These are phyloP conservation scores for Coix lacrymajobi DNA, from an alignment of 176 grass and related monocot species.

Conservation along the genomic window DNA sequence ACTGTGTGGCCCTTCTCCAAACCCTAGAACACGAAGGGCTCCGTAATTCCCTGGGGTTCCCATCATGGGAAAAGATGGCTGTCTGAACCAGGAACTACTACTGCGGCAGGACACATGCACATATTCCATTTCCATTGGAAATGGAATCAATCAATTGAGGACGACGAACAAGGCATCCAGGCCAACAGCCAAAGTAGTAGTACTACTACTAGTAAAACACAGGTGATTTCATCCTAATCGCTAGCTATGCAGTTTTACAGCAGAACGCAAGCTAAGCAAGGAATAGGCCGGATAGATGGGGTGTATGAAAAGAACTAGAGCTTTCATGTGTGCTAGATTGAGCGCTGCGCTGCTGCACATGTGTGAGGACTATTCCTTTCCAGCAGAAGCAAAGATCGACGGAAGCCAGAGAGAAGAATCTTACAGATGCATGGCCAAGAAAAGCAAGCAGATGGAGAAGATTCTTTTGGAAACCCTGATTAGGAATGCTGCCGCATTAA, in stretches of 20 bases:
- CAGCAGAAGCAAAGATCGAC: slow-evolving; percentile 51
- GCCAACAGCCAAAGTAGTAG: neutral
- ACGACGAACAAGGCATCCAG: neutral
- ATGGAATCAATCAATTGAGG: slow-evolving; percentile 20
- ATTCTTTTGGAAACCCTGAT: slow-evolving; percentile 39
- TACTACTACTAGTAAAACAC: neutral
- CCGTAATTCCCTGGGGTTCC: slow-evolving; percentile 36
- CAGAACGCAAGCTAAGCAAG: neutral
- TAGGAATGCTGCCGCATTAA: slow-evolving; percentile 34
- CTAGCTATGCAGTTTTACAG: neutral
- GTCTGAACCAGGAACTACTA: slow-evolving; percentile 29
- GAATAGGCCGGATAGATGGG: neutral
- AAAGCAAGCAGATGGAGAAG: slow-evolving; percentile 26
- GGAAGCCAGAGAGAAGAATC: slow-evolving; percentile 38
- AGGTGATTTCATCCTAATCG: neutral
- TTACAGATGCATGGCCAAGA: slow-evolving; percentile 38
- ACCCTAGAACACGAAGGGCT: slow-evolving; percentile 36
- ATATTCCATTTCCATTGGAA: slow-evolving; percentile 23
- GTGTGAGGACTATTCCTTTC: slow-evolving; percentile 41
- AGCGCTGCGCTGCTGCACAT: neutral
- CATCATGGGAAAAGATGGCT: slow-evolving; percentile 54
- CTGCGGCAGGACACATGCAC: slow-evolving; percentile 11
- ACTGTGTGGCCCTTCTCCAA: slow-evolving; percentile 19
- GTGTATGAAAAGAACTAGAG: neutral
- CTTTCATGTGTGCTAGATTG: neutral